Evolutionary conservation across 2,329 filamentous ascomycete genomes (phyloP).

Genomic region (Botrytis hyacinthi): DNA sequence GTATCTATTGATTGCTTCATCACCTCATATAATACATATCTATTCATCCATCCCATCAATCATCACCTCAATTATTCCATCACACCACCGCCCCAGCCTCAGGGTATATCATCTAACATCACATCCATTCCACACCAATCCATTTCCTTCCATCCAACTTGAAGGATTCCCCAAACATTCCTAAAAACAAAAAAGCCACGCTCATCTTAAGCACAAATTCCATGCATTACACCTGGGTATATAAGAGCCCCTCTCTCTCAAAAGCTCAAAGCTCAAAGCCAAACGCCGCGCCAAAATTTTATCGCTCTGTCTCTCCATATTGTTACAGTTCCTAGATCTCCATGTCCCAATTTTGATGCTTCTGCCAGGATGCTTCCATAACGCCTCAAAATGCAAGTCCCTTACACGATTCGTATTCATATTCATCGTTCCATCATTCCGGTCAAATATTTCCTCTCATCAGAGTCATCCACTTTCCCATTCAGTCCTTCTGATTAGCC

Average conservation of each 20-base stretch:
- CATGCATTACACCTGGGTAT: neutral
- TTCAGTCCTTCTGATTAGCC: constrained; percentile 33
- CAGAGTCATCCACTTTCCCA: neutral
- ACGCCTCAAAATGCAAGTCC: neutral
- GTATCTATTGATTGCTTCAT: neutral
- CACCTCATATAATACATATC: neutral
- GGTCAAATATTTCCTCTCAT: neutral
- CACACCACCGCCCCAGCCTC: neutral
- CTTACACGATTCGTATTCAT: neutral
- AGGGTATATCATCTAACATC: neutral
- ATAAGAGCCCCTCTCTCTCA: neutral
- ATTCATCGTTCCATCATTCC: neutral
- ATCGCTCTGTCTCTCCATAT: neutral
- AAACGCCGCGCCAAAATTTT: neutral
- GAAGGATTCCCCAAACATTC: neutral
- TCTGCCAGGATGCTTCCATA: neutral
- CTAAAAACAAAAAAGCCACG: neutral
- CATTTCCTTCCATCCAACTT: neutral
- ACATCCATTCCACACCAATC: neutral
- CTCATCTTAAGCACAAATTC: neutral
- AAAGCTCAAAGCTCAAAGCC: neutral
- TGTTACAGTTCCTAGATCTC: neutral
- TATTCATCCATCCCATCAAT: neutral
- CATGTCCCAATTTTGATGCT: neutral
- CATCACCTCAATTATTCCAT: neutral